Evolutionary conservation across 2,329 filamentous ascomycete genomes (phyloP).

Genomic region (Parastagonospora nodorum): DNA sequence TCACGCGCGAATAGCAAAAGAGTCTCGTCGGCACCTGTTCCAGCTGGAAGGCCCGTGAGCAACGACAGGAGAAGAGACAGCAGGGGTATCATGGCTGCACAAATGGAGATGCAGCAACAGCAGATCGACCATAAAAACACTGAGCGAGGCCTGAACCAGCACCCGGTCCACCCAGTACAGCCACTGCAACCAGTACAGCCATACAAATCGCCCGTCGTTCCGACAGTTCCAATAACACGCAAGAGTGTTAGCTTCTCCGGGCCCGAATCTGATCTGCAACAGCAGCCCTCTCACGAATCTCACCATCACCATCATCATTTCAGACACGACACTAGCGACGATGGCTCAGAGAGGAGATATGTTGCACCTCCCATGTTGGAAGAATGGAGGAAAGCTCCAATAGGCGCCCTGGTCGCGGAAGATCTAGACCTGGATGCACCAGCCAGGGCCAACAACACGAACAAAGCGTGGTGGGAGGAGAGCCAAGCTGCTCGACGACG

Average conservation of each 20-base stretch:
- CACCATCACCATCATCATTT: constrained; percentile 32
- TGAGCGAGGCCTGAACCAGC: not conserved
- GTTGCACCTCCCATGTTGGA: constrained; percentile 65
- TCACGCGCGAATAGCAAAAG: constrained; percentile 43
- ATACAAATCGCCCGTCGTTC: constrained; percentile 9
- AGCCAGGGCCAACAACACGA: constrained; percentile 31
- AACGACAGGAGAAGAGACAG: constrained; percentile 35
- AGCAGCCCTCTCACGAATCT: constrained; percentile 30
- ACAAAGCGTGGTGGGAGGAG: constrained; percentile 77
- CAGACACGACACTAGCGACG: constrained; percentile 29
- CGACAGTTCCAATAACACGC: constrained; percentile 38
- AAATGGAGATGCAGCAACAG: constrained; percentile 47
- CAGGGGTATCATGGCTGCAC: constrained; percentile 41
- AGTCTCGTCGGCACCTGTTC: constrained; percentile 24
- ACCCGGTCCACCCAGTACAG: too few species aligned
- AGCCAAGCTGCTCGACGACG: constrained; percentile 52
- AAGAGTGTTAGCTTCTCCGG: constrained; percentile 50
- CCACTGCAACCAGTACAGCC: too few species aligned
- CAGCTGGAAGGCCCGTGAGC: constrained; percentile 8
- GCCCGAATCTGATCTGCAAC: constrained; percentile 26
- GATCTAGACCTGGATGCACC: constrained; percentile 51
- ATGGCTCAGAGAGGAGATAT: constrained; percentile 58
- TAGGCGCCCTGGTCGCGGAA: constrained; percentile 46
- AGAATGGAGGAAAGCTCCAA: constrained; percentile 52
- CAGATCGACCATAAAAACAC: constrained; percentile 41